Evolutionary conservation across 176 grass and related monocot species (phyloP).

Genomic region (Zoysia pacifica): DNA sequence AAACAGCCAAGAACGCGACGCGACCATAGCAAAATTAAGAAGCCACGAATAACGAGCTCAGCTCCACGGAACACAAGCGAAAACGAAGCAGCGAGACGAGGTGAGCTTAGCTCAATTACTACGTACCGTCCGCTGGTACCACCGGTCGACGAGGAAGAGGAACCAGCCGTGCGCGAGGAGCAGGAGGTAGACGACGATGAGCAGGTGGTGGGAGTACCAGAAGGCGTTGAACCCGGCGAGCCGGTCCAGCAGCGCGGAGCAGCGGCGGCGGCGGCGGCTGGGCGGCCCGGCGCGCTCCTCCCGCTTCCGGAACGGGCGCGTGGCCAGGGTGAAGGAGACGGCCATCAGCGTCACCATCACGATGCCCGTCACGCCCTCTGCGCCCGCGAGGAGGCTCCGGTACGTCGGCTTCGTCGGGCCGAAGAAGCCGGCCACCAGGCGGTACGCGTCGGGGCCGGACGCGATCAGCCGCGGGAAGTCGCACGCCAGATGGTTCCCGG

Average conservation of each 20-base stretch:
- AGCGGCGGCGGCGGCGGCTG: not conserved
- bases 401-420: constrained; percentile 61
- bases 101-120: too few species aligned
- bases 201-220: constrained; percentile 99
- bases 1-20: not conserved
- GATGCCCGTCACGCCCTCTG: constrained; percentile 78
- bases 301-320: constrained; percentile 69
- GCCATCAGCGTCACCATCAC: constrained; percentile 82
- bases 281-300: too few species aligned
- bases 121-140: constrained; percentile 94
- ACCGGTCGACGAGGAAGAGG: constrained; percentile 76
- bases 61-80: not conserved
- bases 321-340: constrained; percentile 87
- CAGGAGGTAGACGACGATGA: constrained; percentile 68
- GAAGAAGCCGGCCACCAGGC: constrained; percentile 64
- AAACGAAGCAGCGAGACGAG: not conserved
- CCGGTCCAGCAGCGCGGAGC: constrained; percentile 62
- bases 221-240: constrained; percentile 96
- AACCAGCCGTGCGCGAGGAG: constrained; percentile 81
- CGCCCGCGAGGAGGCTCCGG: constrained; percentile 54
- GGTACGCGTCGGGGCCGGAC: constrained; percentile 60
- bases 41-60: not conserved
- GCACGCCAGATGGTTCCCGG: constrained; percentile 89
- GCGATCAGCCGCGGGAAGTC: constrained; percentile 89
- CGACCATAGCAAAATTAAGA: not conserved